These are phyloP conservation scores for Seiridium unicorne DNA, from an alignment of 2,329 filamentous ascomycete species.

Conservation along the genomic window DNA sequence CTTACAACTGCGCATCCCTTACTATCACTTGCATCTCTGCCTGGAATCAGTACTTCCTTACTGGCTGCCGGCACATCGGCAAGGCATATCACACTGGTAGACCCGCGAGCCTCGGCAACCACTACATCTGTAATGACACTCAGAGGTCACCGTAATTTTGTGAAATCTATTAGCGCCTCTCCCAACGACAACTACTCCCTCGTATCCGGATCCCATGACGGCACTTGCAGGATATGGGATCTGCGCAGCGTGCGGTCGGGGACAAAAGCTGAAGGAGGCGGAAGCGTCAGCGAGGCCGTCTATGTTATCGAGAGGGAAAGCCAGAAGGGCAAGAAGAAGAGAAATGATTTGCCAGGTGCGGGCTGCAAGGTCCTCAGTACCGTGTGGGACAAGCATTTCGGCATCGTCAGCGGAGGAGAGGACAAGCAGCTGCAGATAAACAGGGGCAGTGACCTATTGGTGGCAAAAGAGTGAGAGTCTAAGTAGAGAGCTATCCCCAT, in stretches of 20 bases:
- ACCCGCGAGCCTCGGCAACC: conserved; percentile 76
- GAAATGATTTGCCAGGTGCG: conserved; percentile 65
- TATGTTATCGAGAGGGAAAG: conserved; percentile 75
- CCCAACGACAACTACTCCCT: conserved; percentile 76
- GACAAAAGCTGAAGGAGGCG: conserved; percentile 58
- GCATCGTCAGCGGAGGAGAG: conserved; percentile 88
- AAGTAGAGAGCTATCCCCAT: background rate
- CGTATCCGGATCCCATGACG: conserved; percentile 87
- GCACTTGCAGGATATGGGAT: conserved; percentile 93
- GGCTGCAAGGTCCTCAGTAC: conserved; percentile 90
- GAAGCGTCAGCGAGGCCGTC: conserved; percentile 70
- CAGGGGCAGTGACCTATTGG: conserved; percentile 55
- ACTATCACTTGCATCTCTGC: conserved; percentile 73
- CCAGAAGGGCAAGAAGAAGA: conserved; percentile 62
- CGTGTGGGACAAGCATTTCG: conserved; percentile 79
- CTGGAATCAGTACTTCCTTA: conserved; percentile 53
- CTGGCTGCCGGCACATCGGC: conserved; percentile 77
- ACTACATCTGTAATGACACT: conserved; percentile 86
- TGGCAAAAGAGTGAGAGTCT: conserved; percentile 8
- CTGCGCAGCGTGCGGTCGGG: conserved; percentile 67
- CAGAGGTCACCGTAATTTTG: conserved; percentile 79
- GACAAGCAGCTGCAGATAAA: conserved; percentile 96
- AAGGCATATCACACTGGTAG: conserved; percentile 87
- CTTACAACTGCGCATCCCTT: conserved; percentile 82
- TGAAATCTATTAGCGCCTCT: conserved; percentile 47